Percentiles rank a stretch among this genome's conserved stretches.
Evolutionary conservation across 2,329 filamentous ascomycete genomes (phyloP).

Genomic region (Aschersonia sp.): DNA sequence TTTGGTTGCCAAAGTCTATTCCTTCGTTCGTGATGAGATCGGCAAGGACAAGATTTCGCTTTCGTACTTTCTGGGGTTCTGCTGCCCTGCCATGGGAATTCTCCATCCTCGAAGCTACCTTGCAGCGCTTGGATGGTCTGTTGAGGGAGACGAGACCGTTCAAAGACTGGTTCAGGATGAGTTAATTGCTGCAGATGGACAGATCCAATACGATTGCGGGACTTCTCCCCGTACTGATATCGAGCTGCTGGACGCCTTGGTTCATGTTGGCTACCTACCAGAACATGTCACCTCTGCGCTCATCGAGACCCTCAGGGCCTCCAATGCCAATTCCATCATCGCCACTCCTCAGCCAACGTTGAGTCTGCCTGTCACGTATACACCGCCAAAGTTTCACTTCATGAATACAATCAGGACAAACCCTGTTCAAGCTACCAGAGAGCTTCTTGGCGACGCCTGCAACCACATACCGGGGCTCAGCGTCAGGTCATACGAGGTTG

Average conservation of each 20-base stretch:
- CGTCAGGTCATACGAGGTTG: conserved; percentile 5
- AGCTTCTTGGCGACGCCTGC: conserved; percentile 8
- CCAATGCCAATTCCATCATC: conserved; percentile 13
- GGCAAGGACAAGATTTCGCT: conserved; percentile 30
- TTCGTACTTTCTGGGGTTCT: conserved; percentile 28
- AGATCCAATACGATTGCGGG: conserved; percentile 1
- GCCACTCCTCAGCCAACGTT: conserved; percentile 5
- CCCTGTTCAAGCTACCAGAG: conserved; percentile 8
- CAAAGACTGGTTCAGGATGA: conserved; percentile 8
- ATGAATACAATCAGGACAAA: conserved; percentile 7
- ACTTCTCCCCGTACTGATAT: conserved; percentile 13
- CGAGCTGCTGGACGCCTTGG: conserved; percentile 11
- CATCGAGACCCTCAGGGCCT: conserved; percentile 9
- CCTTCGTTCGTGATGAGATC: conserved; percentile 33
- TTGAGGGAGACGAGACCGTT: conserved; percentile 14
- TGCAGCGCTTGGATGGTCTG: conserved; percentile 27
- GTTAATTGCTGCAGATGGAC: background rate
- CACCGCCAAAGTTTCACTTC: conserved; percentile 8
- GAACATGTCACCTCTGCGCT: conserved; percentile 9
- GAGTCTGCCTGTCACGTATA: conserved; percentile 4
- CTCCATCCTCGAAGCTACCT: conserved; percentile 30
- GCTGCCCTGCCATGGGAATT: conserved; percentile 30
- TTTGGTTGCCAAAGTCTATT: conserved; percentile 39
- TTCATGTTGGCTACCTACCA: conserved; percentile 12
- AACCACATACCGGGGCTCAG: conserved; percentile 5